Conservation (phyloP, 2,329 filamentous ascomycete species). For the Phialocephala sp. region DNA sequence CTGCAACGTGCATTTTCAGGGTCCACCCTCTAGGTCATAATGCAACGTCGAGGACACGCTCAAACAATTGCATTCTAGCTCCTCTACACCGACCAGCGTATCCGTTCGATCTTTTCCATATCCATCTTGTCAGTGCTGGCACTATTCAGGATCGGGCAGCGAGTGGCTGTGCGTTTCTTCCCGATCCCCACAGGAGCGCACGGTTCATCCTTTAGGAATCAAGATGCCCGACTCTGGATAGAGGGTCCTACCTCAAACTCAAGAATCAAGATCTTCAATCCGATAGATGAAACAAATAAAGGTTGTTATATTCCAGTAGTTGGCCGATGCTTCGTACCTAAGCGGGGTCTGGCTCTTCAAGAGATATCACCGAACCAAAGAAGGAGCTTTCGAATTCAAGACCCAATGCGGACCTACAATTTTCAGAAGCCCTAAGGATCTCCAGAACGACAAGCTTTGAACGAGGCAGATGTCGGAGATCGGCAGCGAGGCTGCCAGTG, state of each 20-base stretch:
- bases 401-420: neutral
- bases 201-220: neutral
- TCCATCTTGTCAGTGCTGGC: neutral
- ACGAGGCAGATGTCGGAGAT: slow-evolving; percentile 2
- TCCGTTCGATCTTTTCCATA: neutral
- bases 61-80: neutral
- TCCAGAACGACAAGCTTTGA: neutral
- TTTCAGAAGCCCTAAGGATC: neutral
- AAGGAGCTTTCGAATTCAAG: neutral
- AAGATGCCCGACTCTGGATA: neutral
- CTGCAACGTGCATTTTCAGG: neutral
- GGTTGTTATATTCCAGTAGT: neutral
- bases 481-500: slow-evolving; percentile 4
- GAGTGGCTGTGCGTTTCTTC: slow-evolving; percentile 4
- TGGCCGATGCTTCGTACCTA: neutral
- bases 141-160: neutral
- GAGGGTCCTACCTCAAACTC: neutral
- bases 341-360: neutral
- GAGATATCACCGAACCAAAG: neutral
- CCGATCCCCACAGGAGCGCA: neutral
- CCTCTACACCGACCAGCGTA: slow-evolving; percentile 2
- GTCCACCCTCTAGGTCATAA: neutral
- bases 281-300: neutral
- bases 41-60: neutral
- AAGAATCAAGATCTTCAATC: neutral